Conservation (phyloP, 2,329 filamentous ascomycete genomes). For the Coniochaeta hoffmannii region DNA sequence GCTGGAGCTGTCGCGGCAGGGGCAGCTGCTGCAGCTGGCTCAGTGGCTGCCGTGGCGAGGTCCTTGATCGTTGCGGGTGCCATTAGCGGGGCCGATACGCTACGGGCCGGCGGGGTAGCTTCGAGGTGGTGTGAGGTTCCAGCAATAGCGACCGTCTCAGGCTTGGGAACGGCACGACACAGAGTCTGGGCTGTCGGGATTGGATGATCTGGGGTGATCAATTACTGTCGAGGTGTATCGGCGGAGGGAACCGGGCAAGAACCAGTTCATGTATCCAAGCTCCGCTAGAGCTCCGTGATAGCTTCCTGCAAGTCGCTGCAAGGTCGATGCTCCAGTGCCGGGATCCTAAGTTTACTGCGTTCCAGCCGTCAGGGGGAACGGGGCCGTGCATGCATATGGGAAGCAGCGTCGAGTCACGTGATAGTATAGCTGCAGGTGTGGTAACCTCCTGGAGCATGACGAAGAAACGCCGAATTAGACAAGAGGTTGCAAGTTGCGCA, state of each 20-base stretch:
- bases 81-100: background rate
- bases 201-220: too few species aligned
- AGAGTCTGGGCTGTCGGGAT: too few species aligned
- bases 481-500: too few species aligned
- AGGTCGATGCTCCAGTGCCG: background rate
- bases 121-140: too few species aligned
- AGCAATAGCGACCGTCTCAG: too few species aligned
- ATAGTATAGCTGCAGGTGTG: too few species aligned
- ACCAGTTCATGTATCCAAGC: background rate
- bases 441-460: background rate
- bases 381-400: background rate
- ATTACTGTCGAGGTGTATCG: too few species aligned
- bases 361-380: background rate
- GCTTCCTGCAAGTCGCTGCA: background rate
- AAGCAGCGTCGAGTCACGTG: background rate
- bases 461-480: too few species aligned
- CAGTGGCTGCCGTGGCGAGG: constrained; percentile 39
- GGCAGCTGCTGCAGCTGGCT: constrained; percentile 25
- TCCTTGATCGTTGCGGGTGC: constrained; percentile 37
- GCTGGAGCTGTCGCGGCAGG: constrained; percentile 6
- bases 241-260: too few species aligned
- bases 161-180: too few species aligned
- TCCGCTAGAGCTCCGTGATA: background rate
- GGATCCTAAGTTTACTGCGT: background rate
- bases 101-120: background rate